Evolutionary conservation across 306 rosid species (phyloP), one percentile per base, ranked within the genome.

Genomic region (Acacia confusa): DNA sequence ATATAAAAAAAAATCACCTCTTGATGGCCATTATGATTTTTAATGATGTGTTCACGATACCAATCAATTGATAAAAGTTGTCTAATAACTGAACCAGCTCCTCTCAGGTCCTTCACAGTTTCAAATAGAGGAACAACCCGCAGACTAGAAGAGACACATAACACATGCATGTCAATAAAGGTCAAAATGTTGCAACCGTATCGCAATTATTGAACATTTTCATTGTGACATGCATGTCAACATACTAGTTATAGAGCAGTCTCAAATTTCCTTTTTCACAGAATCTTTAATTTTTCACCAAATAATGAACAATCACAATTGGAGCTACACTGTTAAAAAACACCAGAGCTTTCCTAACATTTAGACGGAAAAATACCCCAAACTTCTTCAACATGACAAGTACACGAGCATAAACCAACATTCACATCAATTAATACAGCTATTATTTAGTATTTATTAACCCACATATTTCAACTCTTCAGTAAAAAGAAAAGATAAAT

Each of bases 101-200:
- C 95, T 89, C 98, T 86, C 84, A 94, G 80, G 89, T 94, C 97
- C 78, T 91, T 93, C 86, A 91, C 95, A 57, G 98, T 94, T 89
- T 94, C 98, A 86, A 94, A 94, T 81, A 94, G 88, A 77, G 98
- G 98, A 83, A 91, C 97, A 87, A 92, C 98, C 52, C 95, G 95
- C 91, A 94, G 87, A 89, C 98, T 95, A 73, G 28, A 75, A 70
- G 77, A 45, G 36, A 43, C 55, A 43, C 52, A 22, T 24, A 15
- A 81, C 40, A 48, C 36, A 76, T 16, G 58, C 73, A 80, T 38
- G 66, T 34, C 81, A 74, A 41, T 75, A 43, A 75, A 75, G 69
- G 57, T 55, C 68, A 77, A 69, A 61, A 73, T 65, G 55, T 17
- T 82, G 28, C 5, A 41, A 45, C 78, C 36, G 30, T 19, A 30